phyloP scores from a whole-genome alignment of 768 basidiomycete species.

The Crucibulum laeve region DNA sequence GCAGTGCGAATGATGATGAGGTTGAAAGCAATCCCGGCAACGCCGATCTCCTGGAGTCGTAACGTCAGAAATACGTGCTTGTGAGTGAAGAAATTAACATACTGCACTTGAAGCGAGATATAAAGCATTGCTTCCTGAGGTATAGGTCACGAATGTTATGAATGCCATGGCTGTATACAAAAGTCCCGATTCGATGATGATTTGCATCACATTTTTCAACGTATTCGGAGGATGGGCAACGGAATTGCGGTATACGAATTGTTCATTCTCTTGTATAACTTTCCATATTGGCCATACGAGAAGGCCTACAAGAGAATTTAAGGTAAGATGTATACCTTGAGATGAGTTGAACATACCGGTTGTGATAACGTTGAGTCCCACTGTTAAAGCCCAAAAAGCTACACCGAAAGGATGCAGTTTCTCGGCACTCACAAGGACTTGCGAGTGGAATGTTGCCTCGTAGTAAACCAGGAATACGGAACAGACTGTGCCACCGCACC shows the following conservation, averaged over 20 bases:
- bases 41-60: constrained; percentile 10
- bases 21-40: constrained; percentile 23
- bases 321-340: not conserved
- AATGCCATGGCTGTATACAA: constrained; percentile 17
- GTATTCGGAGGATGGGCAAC: not conserved
- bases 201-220: constrained; percentile 14
- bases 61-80: not conserved
- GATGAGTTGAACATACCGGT: constrained; percentile 7
- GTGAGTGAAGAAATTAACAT: not conserved
- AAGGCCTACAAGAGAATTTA: constrained; percentile 1
- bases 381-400: constrained; percentile 11
- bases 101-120: constrained; percentile 18
- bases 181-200: constrained; percentile 23
- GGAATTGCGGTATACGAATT: not conserved
- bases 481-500: constrained; percentile 10
- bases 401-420: constrained; percentile 6
- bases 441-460: constrained; percentile 5
- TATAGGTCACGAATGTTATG: constrained; percentile 14
- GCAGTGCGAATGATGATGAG: constrained; percentile 21
- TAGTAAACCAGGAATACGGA: constrained; percentile 6
- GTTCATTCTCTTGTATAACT: constrained; percentile 3
- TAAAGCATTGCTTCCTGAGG: constrained; percentile 15
- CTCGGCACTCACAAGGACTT: constrained; percentile 1
- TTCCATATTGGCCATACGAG: constrained; percentile 8
- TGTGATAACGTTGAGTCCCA: constrained; percentile 10